Evolutionary conservation across 768 basidiomycete genomes (phyloP).

Genomic region (Boletus patriciae): DNA sequence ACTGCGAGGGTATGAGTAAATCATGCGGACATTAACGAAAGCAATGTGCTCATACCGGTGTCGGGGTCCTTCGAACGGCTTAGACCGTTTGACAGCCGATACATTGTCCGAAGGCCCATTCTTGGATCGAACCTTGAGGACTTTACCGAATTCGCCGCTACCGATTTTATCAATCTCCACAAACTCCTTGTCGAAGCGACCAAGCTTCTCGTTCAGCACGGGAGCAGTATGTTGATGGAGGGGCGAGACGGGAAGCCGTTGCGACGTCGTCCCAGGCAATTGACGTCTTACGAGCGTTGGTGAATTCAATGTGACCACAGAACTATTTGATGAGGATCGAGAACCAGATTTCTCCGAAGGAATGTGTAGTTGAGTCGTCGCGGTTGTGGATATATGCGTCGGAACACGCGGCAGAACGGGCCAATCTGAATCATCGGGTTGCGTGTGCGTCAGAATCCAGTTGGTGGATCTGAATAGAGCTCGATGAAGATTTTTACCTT

Average conservation of each 20-base stretch:
- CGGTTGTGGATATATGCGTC: constrained; percentile 48
- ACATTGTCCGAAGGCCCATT: constrained; percentile 49
- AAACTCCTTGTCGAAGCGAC: constrained; percentile 80
- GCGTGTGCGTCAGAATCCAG: not conserved
- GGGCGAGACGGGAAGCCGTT: constrained; percentile 22
- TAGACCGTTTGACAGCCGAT: constrained; percentile 93
- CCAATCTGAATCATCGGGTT: constrained; percentile 45
- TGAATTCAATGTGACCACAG: constrained; percentile 45
- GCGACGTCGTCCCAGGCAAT: constrained; percentile 26
- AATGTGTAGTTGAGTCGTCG: constrained; percentile 38
- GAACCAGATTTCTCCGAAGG: constrained; percentile 52
- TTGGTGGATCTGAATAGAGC: constrained; percentile 17
- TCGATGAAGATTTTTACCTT: constrained; percentile 52
- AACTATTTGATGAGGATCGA: constrained; percentile 56
- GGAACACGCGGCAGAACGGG: constrained; percentile 51
- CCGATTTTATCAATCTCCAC: constrained; percentile 79
- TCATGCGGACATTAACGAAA: constrained; percentile 13
- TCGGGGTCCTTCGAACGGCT: constrained; percentile 85
- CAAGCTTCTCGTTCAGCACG: constrained; percentile 50
- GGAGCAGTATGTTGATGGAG: constrained; percentile 26
- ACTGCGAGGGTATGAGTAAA: constrained; percentile 39
- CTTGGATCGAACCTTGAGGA: constrained; percentile 79
- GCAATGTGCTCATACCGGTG: constrained; percentile 65
- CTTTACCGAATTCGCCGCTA: constrained; percentile 91
- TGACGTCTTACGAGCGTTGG: constrained; percentile 43